Evolutionary conservation across 2,329 filamentous ascomycete genomes (phyloP).

Genomic region (Apiospora hydei): DNA sequence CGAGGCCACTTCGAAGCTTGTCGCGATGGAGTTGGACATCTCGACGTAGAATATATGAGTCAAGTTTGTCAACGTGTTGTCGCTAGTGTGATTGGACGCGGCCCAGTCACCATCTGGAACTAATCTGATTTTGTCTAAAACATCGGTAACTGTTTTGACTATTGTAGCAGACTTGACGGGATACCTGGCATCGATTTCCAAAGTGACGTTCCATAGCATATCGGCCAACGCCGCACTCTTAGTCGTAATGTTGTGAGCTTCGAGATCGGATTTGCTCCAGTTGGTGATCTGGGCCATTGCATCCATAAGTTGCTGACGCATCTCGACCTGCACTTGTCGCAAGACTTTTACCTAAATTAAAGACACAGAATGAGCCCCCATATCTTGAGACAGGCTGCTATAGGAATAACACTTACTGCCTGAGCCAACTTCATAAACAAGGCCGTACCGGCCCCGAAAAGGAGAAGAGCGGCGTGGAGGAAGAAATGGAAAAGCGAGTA

Average conservation of each 20-base stretch:
- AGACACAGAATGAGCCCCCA: too few species aligned
- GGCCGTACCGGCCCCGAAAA: conserved; percentile 66
- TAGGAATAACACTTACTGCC: conserved; percentile 28
- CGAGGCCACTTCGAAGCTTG: too few species aligned
- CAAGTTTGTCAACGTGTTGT: too few species aligned
- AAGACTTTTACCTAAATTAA: too few species aligned
- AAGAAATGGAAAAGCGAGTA: conserved; percentile 68
- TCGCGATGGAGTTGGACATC: not conserved
- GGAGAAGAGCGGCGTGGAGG: conserved; percentile 66
- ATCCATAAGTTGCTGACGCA: not conserved
- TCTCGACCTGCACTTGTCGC: not conserved
- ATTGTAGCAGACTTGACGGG: not conserved
- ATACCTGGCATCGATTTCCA: not conserved
- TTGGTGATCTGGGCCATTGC: not conserved
- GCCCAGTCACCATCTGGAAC: not conserved
- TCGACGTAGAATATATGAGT: not conserved
- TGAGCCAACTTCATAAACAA: conserved; percentile 59
- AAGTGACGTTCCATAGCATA: not conserved
- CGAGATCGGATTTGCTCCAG: conserved; percentile 1
- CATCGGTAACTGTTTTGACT: not conserved
- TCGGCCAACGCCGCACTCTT: conserved; percentile 5
- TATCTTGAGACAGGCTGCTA: too few species aligned
- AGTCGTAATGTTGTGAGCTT: not conserved
- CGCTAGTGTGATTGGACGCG: too few species aligned
- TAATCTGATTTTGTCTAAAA: not conserved